Evolutionary conservation across 345 rosid species (phyloP), one percentile per base, ranked within the genome.

Genomic region (Gossypium arboreum): DNA sequence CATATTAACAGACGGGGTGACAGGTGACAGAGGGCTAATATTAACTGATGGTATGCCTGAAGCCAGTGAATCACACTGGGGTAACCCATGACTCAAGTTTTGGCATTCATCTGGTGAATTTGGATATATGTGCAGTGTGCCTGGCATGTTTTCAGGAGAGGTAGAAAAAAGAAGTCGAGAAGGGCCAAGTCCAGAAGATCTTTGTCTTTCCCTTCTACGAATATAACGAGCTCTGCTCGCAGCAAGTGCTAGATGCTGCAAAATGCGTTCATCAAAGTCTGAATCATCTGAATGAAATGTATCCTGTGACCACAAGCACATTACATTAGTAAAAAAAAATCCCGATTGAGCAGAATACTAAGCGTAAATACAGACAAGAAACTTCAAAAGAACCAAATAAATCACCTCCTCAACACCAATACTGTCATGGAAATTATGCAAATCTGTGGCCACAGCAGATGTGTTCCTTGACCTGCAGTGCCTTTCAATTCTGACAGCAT

Each of bases 401-500:
- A 51, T 58, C 77, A 94, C 97, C 88, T 84, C 89, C 12, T 81
- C 94, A 10, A 70, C 77, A 71, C 80, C 86, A 78, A 79, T 80
- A 72, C 83, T 83, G 43, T 87, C 89, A 59, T 16, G 75, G 45
- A 81, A 79, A 56, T 77, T 78, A 67, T 22, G 66, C 65, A 73
- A 44, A 43, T 78, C 64, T 50, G 75, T 51, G 24, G 87, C 74
- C 50, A 83, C 54, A 62, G 81, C 54, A n/a, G 87, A 63, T 34
- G 67, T 22, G 75, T 73, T 85, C 56, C 80, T 90, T 29, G 86
- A 80, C 88, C 89, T 84, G 51, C 73, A 59, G 39, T 16, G 59
- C 79, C 93, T 88, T 81, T 89, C 97, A 60, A 66, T 82, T 62
- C 85, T 93, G 44, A 92, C 83, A 71, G 91, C 92, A 83, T 83